phyloP scores from a whole-genome alignment of 2,329 filamentous ascomycete genomes.

The Byssothecium circinans region DNA sequence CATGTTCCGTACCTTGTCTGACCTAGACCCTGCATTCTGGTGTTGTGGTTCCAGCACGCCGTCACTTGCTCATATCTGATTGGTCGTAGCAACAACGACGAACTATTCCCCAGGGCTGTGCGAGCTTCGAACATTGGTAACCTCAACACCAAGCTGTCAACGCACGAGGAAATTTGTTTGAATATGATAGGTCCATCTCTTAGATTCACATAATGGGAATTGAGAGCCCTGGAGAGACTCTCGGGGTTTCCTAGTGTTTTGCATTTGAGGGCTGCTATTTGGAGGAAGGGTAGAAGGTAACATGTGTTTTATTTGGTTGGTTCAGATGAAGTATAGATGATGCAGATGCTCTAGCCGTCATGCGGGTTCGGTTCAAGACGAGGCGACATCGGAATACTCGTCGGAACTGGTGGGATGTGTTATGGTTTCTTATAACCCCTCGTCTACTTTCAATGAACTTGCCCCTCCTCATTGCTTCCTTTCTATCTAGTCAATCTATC shows the following conservation, averaged over 20 bases:
- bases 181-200: slow-evolving; percentile 33
- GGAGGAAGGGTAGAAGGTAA: slow-evolving; percentile 19
- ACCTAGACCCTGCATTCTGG: slow-evolving; percentile 30
- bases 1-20: slow-evolving; percentile 16
- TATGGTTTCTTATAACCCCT: neutral
- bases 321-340: slow-evolving; percentile 18
- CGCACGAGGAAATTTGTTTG: slow-evolving; percentile 34
- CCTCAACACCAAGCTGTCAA: slow-evolving; percentile 39
- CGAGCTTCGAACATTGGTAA: slow-evolving; percentile 13
- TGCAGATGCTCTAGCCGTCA: slow-evolving; percentile 32
- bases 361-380: slow-evolving; percentile 34
- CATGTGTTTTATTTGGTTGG: slow-evolving; percentile 43
- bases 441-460: slow-evolving; percentile 1
- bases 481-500: slow-evolving; percentile 10
- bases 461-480: slow-evolving; percentile 11
- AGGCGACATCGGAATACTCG: slow-evolving; percentile 40
- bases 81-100: slow-evolving; percentile 23
- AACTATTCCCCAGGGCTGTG: slow-evolving; percentile 22
- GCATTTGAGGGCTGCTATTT: slow-evolving; percentile 24
- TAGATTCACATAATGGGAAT: slow-evolving; percentile 2
- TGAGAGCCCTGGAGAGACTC: slow-evolving; percentile 27
- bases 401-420: slow-evolving; percentile 16
- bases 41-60: slow-evolving; percentile 32
- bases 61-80: slow-evolving; percentile 22
- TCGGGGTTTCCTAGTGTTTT: slow-evolving; percentile 31